Evolutionary conservation across 2,329 filamentous ascomycete species (phyloP), one percentile per base, ranked within the genome.

Genomic region (Colletotrichum paranaense): DNA sequence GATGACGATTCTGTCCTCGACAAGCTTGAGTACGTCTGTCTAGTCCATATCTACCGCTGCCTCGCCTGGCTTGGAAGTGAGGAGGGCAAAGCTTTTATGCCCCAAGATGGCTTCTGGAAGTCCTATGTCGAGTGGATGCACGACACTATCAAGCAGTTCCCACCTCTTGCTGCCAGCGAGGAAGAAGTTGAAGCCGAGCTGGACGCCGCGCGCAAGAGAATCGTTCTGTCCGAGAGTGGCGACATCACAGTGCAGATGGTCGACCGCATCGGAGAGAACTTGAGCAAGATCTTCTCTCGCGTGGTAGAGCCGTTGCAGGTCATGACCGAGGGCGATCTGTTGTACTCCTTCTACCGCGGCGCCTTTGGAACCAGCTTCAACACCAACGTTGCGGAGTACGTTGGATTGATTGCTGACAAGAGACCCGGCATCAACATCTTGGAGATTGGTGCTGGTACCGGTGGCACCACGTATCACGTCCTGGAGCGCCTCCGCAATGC

Each of bases 301-400:
- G 77, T 80, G 42, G 74, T 79, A 7, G 80, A 84, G 62, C 81
- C 83, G 0, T 75, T 84, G 0, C 75, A 82, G 32, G 75, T 85
- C 14, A 78, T 84, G n/a, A 84, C 84, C 70, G 79, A 79, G 46
- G 76, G 78, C 1, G 78, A 80, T 24, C 74, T 81, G 1, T 80
- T 84, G 1, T 80, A 81, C 55, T 74, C 75, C 2, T 80, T 83
- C 68, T 84, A 85, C 66, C 63, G 68, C 2, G 68, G 68, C 28
- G 68, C 68, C 1, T 72, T 72, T 14, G 68, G 68, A 5, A 72
- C 68, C 32, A 67, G 63, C 57, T 72, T 72, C 49, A 72, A 72
- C 63, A 72, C 57, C 28, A 72, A 72, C 35, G 68, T 72, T 1
- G 68, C 68, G 1, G 68, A 72, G 63, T 72, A 72, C 38, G 68